These are phyloP conservation scores for Lindgomyces ingoldianus DNA, from an alignment of 495 filamentous ascomycete genomes.

Conservation along the genomic window DNA sequence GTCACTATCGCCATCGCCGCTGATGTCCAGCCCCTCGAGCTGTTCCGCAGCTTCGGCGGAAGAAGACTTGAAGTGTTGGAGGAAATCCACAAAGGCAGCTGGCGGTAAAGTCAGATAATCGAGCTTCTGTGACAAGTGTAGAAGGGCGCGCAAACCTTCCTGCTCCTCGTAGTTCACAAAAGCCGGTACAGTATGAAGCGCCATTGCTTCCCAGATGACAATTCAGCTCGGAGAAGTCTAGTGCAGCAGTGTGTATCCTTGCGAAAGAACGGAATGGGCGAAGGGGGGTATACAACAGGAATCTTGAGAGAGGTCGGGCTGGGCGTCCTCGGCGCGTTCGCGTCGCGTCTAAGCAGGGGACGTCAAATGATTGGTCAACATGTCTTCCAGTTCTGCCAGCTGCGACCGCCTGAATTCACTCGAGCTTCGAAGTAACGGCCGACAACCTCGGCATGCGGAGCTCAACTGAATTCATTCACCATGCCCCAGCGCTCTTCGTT, in stretches of 20 bases:
- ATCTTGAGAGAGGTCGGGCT: constrained; percentile 1
- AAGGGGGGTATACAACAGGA: constrained; percentile 4
- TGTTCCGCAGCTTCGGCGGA: constrained; percentile 75
- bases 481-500: not conserved
- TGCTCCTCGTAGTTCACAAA: constrained; percentile 86
- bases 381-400: constrained; percentile 13
- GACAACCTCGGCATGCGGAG: constrained; percentile 31
- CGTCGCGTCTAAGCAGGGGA: constrained; percentile 7
- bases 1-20: constrained; percentile 85
- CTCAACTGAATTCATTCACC: not conserved
- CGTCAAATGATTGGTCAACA: not conserved
- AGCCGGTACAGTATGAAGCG: constrained; percentile 70
- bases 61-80: constrained; percentile 81
- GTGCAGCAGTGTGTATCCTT: not conserved
- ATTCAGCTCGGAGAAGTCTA: constrained; percentile 1
- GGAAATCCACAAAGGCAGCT: constrained; percentile 86
- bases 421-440: not conserved
- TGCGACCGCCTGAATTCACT: constrained; percentile 4
- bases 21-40: constrained; percentile 79
- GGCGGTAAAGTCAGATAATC: constrained; percentile 12
- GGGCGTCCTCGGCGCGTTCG: constrained; percentile 10
- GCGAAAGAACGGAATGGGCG: not conserved
- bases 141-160: constrained; percentile 58
- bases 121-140: not conserved
- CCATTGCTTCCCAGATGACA: constrained; percentile 56